Conservation (phyloP, 768 basidiomycete genomes). For the Leccinum pellstonianum region DNA sequence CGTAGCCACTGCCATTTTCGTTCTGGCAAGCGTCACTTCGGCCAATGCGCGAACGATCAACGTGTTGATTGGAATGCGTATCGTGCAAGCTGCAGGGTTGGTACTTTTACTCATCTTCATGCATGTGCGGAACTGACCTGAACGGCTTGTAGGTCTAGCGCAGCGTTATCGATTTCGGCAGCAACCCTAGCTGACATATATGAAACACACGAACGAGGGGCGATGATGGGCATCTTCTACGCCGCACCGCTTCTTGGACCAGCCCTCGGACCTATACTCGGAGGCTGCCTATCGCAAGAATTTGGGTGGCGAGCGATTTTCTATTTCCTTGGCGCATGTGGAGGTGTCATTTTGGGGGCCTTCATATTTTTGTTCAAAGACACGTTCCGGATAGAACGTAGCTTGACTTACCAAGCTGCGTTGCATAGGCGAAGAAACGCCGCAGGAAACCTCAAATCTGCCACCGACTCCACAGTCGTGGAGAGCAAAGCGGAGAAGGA, state of each 20-base stretch:
- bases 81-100: conserved; percentile 66
- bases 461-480: conserved; percentile 22
- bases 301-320: conserved; percentile 81
- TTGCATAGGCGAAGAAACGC: conserved; percentile 44
- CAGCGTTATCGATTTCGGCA: conserved; percentile 69
- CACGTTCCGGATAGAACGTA: conserved; percentile 81
- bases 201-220: conserved; percentile 70
- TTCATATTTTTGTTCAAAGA: conserved; percentile 76
- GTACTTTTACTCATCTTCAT: conserved; percentile 15
- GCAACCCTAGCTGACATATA: conserved; percentile 79
- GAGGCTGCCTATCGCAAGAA: conserved; percentile 62
- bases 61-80: conserved; percentile 64
- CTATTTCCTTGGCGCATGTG: conserved; percentile 74
- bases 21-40: conserved; percentile 54
- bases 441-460: conserved; percentile 18
- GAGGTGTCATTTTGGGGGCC: conserved; percentile 48
- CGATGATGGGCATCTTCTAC: conserved; percentile 80
- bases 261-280: conserved; percentile 68
- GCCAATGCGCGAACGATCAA: conserved; percentile 54
- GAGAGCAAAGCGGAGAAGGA: conserved; percentile 8
- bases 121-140: conserved; percentile 4
- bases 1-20: conserved; percentile 49
- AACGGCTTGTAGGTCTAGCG: conserved; percentile 48
- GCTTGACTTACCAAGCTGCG: conserved; percentile 72
- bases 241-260: conserved; percentile 77